These are phyloP conservation scores for Melastoma candidum DNA, from an alignment of 441 rosid species.

Conservation along the genomic window DNA sequence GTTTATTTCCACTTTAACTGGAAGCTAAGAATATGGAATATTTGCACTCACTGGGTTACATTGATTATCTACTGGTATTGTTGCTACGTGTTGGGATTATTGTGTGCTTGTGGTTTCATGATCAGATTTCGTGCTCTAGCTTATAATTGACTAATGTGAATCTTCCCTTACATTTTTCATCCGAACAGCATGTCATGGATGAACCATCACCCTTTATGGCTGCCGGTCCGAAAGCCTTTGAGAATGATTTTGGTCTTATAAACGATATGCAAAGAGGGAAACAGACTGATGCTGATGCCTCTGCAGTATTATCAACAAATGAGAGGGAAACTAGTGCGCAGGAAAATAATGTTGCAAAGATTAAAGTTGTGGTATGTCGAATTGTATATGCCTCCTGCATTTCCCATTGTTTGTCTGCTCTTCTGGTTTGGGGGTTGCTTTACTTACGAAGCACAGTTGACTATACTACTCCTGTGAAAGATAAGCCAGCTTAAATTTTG, in stretches of 20 bases:
- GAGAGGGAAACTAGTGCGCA: conserved; percentile 62
- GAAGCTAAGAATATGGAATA: no score
- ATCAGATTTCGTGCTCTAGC: not conserved
- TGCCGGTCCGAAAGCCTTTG: conserved; percentile 51
- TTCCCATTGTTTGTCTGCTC: not conserved
- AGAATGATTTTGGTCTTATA: conserved; percentile 49
- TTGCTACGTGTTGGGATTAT: no score
- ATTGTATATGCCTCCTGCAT: not conserved
- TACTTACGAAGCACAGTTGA: no score
- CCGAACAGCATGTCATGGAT: conserved; percentile 72
- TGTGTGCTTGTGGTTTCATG: not conserved
- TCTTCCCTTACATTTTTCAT: conserved; percentile 5
- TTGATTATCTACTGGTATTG: no score
- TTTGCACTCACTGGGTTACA: no score
- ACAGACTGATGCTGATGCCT: conserved; percentile 49
- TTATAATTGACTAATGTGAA: not conserved
- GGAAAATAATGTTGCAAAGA: conserved; percentile 85
- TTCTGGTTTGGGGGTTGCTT: not conserved
- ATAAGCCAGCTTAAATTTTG: no score
- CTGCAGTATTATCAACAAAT: conserved; percentile 27
- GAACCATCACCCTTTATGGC: conserved; percentile 92
- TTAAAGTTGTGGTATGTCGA: conserved; percentile 91
- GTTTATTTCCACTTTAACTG: no score
- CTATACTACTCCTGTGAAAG: no score
- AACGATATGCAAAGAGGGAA: conserved; percentile 35